A percentile compares a stretch with the other conserved stretches of the same genome.
Evolutionary conservation across 176 grass and related monocot species (phyloP).

Genomic region (Phyllostachys edulis): DNA sequence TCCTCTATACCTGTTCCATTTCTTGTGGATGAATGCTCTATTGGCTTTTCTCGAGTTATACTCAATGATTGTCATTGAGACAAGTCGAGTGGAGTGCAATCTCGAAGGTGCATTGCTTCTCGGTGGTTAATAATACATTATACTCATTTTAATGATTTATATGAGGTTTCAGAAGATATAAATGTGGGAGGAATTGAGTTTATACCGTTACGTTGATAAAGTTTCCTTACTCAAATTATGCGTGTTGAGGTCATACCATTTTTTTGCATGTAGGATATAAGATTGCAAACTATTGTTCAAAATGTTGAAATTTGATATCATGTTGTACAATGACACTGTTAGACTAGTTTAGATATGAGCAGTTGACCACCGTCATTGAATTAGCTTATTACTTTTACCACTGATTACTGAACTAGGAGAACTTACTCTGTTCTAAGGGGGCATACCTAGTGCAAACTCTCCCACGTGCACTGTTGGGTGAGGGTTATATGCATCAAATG

Average conservation of each 20-base stretch:
- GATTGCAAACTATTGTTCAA: neutral
- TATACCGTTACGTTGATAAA: neutral
- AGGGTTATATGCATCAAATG: constrained; percentile 11
- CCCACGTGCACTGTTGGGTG: neutral
- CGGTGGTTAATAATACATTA: neutral
- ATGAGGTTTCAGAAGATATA: neutral
- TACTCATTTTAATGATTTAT: constrained; percentile 20
- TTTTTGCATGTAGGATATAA: neutral
- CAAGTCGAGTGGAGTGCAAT: constrained; percentile 85
- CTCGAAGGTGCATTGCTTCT: constrained; percentile 63
- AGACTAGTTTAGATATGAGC: neutral
- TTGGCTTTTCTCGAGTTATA: constrained; percentile 95
- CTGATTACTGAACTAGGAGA: neutral
- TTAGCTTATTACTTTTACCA: neutral
- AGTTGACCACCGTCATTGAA: neutral
- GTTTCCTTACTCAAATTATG: constrained; percentile 8
- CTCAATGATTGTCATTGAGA: constrained; percentile 96
- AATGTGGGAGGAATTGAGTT: neutral
- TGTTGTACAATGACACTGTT: constrained; percentile 4
- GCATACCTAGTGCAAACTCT: neutral
- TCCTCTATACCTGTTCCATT: constrained; percentile 52
- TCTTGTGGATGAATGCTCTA: constrained; percentile 82
- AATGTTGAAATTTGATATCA: constrained; percentile 10
- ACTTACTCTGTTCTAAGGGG: neutral
- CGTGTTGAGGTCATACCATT: neutral